Evolutionary conservation across 441 rosid species (phyloP).

Genomic region (Dalechampia spathulata): DNA sequence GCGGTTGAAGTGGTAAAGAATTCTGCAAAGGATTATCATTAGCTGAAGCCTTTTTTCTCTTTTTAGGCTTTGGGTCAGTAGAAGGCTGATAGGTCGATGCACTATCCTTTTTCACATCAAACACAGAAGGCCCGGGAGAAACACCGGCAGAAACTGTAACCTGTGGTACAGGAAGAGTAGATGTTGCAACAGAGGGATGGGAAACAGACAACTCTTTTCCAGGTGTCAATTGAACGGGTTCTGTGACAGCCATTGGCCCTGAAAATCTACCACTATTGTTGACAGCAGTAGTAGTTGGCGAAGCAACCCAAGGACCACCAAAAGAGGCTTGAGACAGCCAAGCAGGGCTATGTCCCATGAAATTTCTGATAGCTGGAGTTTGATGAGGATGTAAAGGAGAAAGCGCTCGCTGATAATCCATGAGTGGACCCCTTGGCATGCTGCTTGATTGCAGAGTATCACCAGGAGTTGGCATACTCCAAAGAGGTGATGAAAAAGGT

Average conservation of each 20-base stretch:
- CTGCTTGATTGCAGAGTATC: conserved; percentile 56
- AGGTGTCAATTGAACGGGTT: conserved; percentile 54
- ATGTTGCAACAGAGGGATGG: conserved; percentile 40
- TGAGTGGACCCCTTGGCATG: conserved; percentile 50
- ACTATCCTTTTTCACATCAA: conserved; percentile 39
- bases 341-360: conserved; percentile 55
- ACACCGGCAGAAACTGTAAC: conserved; percentile 38
- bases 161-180: conserved; percentile 29
- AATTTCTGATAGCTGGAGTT: conserved; percentile 51
- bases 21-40: conserved; percentile 42
- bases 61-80: conserved; percentile 61
- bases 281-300: conserved; percentile 56
- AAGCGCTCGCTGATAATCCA: conserved; percentile 56
- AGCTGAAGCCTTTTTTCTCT: conserved; percentile 67
- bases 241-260: conserved; percentile 37
- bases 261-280: conserved; percentile 58
- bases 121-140: conserved; percentile 36
- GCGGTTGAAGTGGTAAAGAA: conserved; percentile 40
- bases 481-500: conserved; percentile 87
- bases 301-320: conserved; percentile 63
- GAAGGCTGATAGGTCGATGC: conserved; percentile 44
- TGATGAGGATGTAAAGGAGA: conserved; percentile 72
- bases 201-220: conserved; percentile 48
- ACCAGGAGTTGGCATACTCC: conserved; percentile 64
- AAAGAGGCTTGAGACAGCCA: conserved; percentile 81